Percentiles rank a stretch among this genome's conserved stretches.
Evolutionary conservation across 805 yeast genomes (phyloP).

Genomic region (Starmerella geochares): DNA sequence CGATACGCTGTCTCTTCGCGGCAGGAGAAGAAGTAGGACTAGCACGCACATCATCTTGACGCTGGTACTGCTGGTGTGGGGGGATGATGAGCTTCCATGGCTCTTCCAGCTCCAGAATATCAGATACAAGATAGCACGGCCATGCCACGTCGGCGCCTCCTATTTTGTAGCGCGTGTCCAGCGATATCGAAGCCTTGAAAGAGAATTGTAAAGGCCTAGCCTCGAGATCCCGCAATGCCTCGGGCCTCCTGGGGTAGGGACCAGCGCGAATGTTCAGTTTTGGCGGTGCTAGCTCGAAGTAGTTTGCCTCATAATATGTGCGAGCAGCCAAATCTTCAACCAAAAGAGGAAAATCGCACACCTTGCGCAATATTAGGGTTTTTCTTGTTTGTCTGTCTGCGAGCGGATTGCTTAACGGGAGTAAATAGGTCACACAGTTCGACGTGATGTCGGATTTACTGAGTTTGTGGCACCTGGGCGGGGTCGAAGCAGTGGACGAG

Average conservation of each 20-base stretch:
- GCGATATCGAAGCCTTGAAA: not conserved
- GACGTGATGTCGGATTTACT: not conserved
- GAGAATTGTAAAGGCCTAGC: not conserved
- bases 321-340: not conserved
- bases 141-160: not conserved
- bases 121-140: constrained; percentile 1
- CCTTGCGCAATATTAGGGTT: not conserved
- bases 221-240: not conserved
- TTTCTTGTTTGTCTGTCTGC: not conserved
- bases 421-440: not conserved
- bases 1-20: no score
- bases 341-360: not conserved
- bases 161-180: not conserved
- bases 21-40: not conserved
- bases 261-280: not conserved
- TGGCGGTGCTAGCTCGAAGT: not conserved
- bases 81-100: not conserved
- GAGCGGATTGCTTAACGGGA: not conserved
- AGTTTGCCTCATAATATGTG: not conserved
- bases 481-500: not conserved
- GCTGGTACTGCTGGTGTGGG: no score
- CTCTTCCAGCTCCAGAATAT: not conserved
- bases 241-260: constrained; percentile 1
- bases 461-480: not conserved
- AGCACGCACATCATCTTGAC: no score